Evolutionary conservation across 1,284 basidiomycete genomes (phyloP), one percentile per base, ranked within the genome.

Genomic region (Ustilago tritici): DNA sequence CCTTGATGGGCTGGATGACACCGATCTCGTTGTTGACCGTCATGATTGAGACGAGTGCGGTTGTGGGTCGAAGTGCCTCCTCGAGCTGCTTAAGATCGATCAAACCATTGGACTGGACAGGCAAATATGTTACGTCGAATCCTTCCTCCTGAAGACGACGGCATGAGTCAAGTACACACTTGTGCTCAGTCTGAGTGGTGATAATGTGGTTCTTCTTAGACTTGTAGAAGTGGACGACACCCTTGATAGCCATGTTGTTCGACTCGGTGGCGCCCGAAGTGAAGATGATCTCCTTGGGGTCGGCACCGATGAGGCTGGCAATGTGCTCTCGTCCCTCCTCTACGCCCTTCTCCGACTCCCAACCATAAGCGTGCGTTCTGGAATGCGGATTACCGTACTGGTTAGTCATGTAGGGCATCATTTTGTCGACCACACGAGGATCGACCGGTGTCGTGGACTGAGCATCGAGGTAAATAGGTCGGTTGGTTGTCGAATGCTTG

Each of bases 1-100:
- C 95, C 86, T 93, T 93, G 74, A 99, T 90, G 1, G 97, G 97
- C 86, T 99, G 97, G 73, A 99, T 97, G 72, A 98, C 95, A 56
- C 97, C 97, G 8, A 95, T 99, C 88, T 99, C 97, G 88, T 99
- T 99, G 89, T 99, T 99, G 74, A 99, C 96, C 4, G 93, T 91
- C 97, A 99, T 99, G 86, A 99, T 93, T 11, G 95, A 97, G 47
- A 98, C 92, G 10, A 98, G 88, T 7, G 92, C 92, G 0, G 95
- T 90, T 23, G 86, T 93, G 81, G 94, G 94, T 55, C 93, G 91
- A 61, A 98, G 93, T 35, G 95, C 92, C 2, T 89, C 90, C 84
- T 93, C 92, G 43, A 98, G 90, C 28, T 91, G 90, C 50, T 91
- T 88, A 50, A 98, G 88, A 56, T 91, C 90, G 76, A 99, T 88